These are phyloP conservation scores for Trypanosoma cruzi DNA, from an alignment of 208 protist genomes.

Conservation along the genomic window DNA sequence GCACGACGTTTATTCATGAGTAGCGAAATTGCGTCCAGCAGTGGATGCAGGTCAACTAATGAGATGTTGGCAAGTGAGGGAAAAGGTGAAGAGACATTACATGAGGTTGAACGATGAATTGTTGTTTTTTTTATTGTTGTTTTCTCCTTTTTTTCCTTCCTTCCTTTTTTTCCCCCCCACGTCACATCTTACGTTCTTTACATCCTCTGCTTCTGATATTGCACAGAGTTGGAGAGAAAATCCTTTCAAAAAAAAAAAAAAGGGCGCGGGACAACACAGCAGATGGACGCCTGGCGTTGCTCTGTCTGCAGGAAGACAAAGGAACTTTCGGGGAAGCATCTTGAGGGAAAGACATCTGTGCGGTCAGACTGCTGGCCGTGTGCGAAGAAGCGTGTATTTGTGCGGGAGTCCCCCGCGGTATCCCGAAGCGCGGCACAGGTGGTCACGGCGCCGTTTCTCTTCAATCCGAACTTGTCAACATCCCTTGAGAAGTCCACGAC, in stretches of 20 bases:
- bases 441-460: constrained; percentile 23
- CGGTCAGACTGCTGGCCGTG: constrained; percentile 67
- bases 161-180: no score
- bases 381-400: constrained; percentile 22
- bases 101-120: not conserved
- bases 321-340: constrained; percentile 32
- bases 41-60: no score
- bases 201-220: no score
- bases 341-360: constrained; percentile 42
- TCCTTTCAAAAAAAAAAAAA: no score
- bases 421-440: not conserved
- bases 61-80: no score
- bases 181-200: no score
- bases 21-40: no score
- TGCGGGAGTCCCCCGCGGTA: constrained; percentile 1
- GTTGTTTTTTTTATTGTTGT: constrained; percentile 2
- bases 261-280: not conserved
- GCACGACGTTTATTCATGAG: no score
- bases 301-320: constrained; percentile 40
- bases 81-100: no score
- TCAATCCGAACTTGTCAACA: not conserved
- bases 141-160: not conserved
- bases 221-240: no score
- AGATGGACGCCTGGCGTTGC: constrained; percentile 22
- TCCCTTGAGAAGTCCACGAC: not conserved